Evolutionary conservation across 1,284 basidiomycete species (phyloP), one percentile per base, ranked within the genome.

Genomic region (Trichosporon faecale): DNA sequence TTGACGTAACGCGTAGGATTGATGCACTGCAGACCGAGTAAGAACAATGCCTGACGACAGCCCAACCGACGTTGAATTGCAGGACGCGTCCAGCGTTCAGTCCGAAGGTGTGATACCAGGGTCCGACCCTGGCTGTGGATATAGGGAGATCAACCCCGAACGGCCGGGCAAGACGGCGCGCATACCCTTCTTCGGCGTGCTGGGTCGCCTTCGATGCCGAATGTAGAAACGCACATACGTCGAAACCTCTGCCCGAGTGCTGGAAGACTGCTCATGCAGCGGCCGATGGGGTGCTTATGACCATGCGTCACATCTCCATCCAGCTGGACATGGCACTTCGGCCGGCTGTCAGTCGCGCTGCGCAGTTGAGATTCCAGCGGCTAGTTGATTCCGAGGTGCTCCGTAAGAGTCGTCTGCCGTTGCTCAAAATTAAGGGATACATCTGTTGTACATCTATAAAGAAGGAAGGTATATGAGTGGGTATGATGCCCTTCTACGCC

Each of bases 371-470:
- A n/a, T n/a, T n/a, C n/a, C n/a, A n/a, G n/a, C n/a, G n/a, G n/a
- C n/a, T n/a, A n/a, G n/a, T n/a, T n/a, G n/a, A n/a, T n/a, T n/a
- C n/a, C n/a, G n/a, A n/a, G n/a, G n/a, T n/a, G n/a, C n/a, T n/a
- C n/a, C n/a, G n/a, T n/a, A n/a, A n/a, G n/a, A n/a, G n/a, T n/a
- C n/a, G n/a, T n/a, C n/a, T n/a, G n/a, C n/a, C n/a, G n/a, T n/a
- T n/a, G n/a, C 49, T 52, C 49, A 9, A 8, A 18, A 61, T 61
- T 33, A 61, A 23, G 57, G 8, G 29, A 61, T 61, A 61, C 57
- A 61, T 61, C 57, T 61, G 57, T 61, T 61, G 57, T 61, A 61
- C 57, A 61, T 61, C 57, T 33, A 31, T 61, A 29, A 61, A 9
- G 29, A 18, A 33, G 14, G 29, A 18, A 61, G 57, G 27, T 31